These are phyloP conservation scores for Phlyctochytrium planicorne DNA, from an alignment of 192 early-diverging fungal species.

Conservation along the genomic window DNA sequence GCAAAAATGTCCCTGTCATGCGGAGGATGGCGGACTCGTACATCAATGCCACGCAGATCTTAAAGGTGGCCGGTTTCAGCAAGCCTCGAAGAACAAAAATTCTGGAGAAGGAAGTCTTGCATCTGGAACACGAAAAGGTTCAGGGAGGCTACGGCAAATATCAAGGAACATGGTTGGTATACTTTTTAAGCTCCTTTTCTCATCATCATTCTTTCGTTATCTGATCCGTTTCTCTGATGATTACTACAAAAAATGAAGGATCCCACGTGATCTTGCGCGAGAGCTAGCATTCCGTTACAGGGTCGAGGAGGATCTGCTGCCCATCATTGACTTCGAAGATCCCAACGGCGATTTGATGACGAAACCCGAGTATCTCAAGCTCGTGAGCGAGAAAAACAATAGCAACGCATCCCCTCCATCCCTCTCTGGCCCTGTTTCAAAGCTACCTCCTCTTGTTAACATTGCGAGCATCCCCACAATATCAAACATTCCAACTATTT, in stretches of 20 bases:
- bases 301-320: conserved; percentile 30
- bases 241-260: no score
- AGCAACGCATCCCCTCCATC: neutral
- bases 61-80: conserved; percentile 85
- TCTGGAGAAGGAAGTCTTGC: conserved; percentile 81
- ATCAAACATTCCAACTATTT: neutral
- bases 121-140: conserved; percentile 85
- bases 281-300: conserved; percentile 27
- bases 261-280: conserved; percentile 19
- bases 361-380: conserved; percentile 6
- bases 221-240: neutral
- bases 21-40: conserved; percentile 71
- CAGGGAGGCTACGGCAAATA: conserved; percentile 96
- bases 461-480: neutral
- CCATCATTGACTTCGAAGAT: conserved; percentile 39
- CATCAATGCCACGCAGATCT: conserved; percentile 90
- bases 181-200: neutral
- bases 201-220: neutral
- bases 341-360: conserved; percentile 17
- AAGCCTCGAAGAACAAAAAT: conserved; percentile 85
- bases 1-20: conserved; percentile 70
- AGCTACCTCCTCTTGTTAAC: no score
- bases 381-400: no score
- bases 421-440: no score
- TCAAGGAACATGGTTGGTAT: conserved; percentile 80